Evolutionary conservation across 2,329 filamentous ascomycete species (phyloP), one percentile per base, ranked within the genome.

Genomic region (Fusarium sp.): DNA sequence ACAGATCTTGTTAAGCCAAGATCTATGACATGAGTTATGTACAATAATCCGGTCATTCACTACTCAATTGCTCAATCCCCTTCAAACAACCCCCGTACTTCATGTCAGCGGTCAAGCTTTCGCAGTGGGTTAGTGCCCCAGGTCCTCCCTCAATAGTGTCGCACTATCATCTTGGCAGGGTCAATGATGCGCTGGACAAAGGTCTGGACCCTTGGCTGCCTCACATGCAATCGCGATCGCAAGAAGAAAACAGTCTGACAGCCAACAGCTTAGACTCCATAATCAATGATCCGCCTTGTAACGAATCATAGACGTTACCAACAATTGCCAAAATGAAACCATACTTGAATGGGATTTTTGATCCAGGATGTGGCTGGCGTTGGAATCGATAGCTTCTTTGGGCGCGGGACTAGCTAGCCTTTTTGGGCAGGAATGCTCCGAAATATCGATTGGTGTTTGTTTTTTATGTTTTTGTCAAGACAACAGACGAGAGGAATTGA

Each of bases 351-450:
- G 51, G 51, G n/a, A 23, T 39, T 14, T 26, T 21, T 8, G 31
- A 16, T 30, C 16, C 34, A 4, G 11, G 14, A 13, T 49, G 62
- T 64, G 59, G 62, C 62, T 65, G 52, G 62, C 60, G 59, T 46
- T 43, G n/a, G 14, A 49, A 46, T 28, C 57, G 31, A 59, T 59
- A 39, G 19, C 50, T 54, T 59, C 39, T 43, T 58, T 53, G 18
- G 16, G 34, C 18, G 26, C 28, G 34, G 31, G 2, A 12, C 19
- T 12, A 16, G n/a, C 39, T 53, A 58, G 37, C 55, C 41, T 31
- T 7, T 13, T 53, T 31, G 13, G 37, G 55, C n/a, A 53, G 6
- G 4, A 28, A 37, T 39, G n/a, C 23, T 37, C 55, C 55, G 39
- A 16, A n/a, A 44, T 53, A 37, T 28, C 9, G 49, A 14, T 42